Base-by-base conservation (phyloP, 2,329 filamentous ascomycete species). In the Microsporum audouinii region DNA sequence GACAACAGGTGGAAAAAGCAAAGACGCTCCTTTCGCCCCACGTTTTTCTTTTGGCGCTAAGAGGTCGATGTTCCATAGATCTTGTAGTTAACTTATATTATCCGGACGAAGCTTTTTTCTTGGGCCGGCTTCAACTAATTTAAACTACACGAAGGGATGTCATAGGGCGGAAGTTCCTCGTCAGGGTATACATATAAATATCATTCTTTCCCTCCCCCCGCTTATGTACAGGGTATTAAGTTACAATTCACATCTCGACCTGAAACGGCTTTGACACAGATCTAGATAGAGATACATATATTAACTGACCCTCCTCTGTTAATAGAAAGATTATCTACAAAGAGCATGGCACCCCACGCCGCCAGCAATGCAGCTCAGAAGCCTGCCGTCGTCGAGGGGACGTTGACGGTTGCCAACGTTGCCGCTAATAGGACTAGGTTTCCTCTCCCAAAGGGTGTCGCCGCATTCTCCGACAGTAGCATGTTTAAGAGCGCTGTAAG, bases 401-500 rank as follows among this genome's bases (percentile, higher is more conserved):
- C 62, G 36, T 77, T 90, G 68, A 85, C 84, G 49, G 73, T 89
- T 70, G 81, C 85, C 66, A 84, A 84, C 63, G 84, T 95, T 61
- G 73, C 82, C 60, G 83, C 82, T 43, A 80, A 87, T 66, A 83
- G 92, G 57, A 82, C 81, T 63, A 88, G 87, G n/a, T 87, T 87
- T 2, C 85, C 83, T 68, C 78, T 94, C 43, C 79, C 88, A 64
- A 88, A 86, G 17, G 88, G 88, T 41, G 82, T 89, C 55, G 92
- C 91, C 36, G 88, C 90, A 7, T 81, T 82, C 58, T 86, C 88
- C 1, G 86, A 87, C 73, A 89, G 88, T 72, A 87, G 91, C 68
- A 85, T 88, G 78, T 96, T 95, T 76, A 94, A 94, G 75, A 84
- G 84, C 59, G 80, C 84, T 60, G 85, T 88, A 73, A 68, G 82